Base-by-base conservation (phyloP, 2,329 filamentous ascomycete species). In the Celoporthe dispersa region DNA sequence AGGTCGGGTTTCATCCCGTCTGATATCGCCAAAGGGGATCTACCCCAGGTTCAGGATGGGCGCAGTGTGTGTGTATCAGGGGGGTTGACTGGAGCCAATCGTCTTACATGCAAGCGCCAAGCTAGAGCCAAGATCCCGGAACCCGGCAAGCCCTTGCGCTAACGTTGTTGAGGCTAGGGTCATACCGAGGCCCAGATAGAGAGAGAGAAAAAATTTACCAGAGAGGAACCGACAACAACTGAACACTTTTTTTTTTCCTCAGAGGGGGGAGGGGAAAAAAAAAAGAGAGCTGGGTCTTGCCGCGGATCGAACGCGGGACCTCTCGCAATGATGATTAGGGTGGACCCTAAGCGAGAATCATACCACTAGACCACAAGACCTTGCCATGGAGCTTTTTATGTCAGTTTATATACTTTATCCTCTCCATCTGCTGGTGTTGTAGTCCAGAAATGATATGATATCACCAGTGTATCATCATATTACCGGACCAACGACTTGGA, bases 341-440 rank as follows among this genome's bases (percentile, higher is more conserved):
- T 81, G 73, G 68, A 78, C 87, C 87, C 88, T 90, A 89, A 89
- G 88, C 87, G 87, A 88, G 87, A 89, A 90, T 89, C 87, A 89
- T 90, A 89, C 87, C 22, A 48, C 44, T 48, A 48, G 44, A 48
- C 44, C 44, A 48, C 44, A 48, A 48, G 44, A 48, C 44, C 44
- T 48, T 48, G 44, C 1, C n/a, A n/a, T n/a, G n/a, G n/a, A n/a
- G 44, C 19, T 7, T 48, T 48, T 48, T 9, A 19, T n/a, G 6
- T 48, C 11, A 2, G n/a, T 3, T 48, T 48, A 48, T 48, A 22
- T 48, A 48, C 44, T 48, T n/a, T n/a, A n/a, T n/a, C n/a, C n/a
- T n/a, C n/a, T n/a, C n/a, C n/a, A n/a, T n/a, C 6, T 19, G 9
- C 44, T 48, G 19, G 1, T 5, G 19, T n/a, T 48, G 22, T 12